phyloP scores from a whole-genome alignment of 441 rosid species.

The Eruca vesicaria region DNA sequence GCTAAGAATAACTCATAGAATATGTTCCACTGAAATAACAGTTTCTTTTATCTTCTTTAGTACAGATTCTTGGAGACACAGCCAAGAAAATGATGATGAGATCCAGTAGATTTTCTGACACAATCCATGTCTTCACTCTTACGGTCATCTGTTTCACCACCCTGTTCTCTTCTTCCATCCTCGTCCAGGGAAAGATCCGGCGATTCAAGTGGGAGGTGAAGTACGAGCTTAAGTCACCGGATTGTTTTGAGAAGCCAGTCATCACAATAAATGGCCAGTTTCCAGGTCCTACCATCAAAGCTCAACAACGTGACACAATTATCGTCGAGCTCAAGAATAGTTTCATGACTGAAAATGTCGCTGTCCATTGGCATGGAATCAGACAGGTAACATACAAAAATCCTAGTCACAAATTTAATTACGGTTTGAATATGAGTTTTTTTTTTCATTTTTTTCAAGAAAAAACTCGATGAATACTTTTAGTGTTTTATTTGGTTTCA shows the following conservation, averaged over 20 bases:
- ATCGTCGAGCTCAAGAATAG: conserved; percentile 66
- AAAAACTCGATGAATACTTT: background rate
- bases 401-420: background rate
- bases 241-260: conserved; percentile 55
- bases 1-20: too few species aligned
- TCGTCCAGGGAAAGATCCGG: conserved; percentile 44
- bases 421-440: background rate
- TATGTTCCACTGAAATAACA: background rate
- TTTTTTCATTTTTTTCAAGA: background rate
- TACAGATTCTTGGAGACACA: background rate
- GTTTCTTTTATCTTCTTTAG: background rate
- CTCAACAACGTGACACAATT: conserved; percentile 61
- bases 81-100: conserved; percentile 4
- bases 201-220: conserved; percentile 66
- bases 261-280: conserved; percentile 53
- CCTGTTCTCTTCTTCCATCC: background rate
- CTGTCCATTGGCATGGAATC: conserved; percentile 91
- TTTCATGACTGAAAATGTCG: conserved; percentile 57
- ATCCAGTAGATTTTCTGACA: background rate
- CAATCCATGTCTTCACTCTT: background rate
- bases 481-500: conserved; percentile 11
- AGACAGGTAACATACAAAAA: conserved; percentile 46
- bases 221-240: conserved; percentile 65
- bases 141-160: conserved; percentile 8
- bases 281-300: conserved; percentile 69